These are phyloP conservation scores for Phytophthora tubulina DNA, from an alignment of 352 stramenopile species.

Conservation along the genomic window DNA sequence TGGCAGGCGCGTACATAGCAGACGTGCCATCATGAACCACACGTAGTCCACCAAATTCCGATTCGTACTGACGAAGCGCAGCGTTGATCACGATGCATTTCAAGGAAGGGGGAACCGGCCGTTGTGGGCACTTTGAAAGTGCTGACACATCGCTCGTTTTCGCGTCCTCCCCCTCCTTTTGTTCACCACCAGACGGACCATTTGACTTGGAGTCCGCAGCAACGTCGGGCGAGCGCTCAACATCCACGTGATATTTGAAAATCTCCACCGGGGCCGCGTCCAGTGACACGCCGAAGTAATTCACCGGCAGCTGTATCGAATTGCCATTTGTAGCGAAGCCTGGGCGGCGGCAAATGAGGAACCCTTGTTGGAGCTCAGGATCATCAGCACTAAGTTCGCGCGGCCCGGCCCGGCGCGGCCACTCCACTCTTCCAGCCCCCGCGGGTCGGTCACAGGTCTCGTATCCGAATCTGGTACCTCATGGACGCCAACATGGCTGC, in stretches of 20 bases:
- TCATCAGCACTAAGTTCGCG: constrained; percentile 54
- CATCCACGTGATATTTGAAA: constrained; percentile 33
- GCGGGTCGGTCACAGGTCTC: constrained; percentile 62
- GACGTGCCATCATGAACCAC: constrained; percentile 75
- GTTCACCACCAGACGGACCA: constrained; percentile 47
- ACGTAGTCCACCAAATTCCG: constrained; percentile 59
- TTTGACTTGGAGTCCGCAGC: constrained; percentile 49
- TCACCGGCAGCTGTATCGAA: constrained; percentile 56
- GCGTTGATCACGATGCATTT: constrained; percentile 73
- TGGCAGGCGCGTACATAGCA: constrained; percentile 58
- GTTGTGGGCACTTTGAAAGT: constrained; percentile 29
- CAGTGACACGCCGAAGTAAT: constrained; percentile 71
- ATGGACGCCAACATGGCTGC: constrained; percentile 74
- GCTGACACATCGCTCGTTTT: constrained; percentile 51
- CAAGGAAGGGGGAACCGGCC: constrained; percentile 52
- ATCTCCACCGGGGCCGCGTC: constrained; percentile 38
- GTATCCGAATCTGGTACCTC: constrained; percentile 61
- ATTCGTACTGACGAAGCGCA: constrained; percentile 55
- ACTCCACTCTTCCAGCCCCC: constrained; percentile 58
- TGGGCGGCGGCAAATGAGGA: constrained; percentile 59
- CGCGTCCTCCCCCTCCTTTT: constrained; percentile 48
- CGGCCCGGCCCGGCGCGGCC: constrained; percentile 40
- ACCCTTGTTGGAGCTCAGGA: constrained; percentile 47
- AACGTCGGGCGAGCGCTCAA: constrained; percentile 57
- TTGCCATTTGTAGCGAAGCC: constrained; percentile 44